Evolutionary conservation across 257 asterid genomes (phyloP), one percentile per base, ranked within the genome.

Genomic region (Solanum arcanum): DNA sequence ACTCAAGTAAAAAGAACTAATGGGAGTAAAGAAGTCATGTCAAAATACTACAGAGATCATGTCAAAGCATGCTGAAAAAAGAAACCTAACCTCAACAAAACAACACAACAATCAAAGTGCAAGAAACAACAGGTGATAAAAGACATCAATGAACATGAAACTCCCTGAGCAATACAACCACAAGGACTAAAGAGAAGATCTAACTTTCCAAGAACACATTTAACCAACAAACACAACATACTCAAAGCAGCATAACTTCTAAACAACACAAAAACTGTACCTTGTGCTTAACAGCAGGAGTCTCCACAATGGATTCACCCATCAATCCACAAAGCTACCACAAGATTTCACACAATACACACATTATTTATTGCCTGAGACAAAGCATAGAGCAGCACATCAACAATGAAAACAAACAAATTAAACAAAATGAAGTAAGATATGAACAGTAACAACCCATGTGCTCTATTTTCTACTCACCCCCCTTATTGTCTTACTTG

Each of bases 221-320:
- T 46, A 29, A 85, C 75, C 59, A 89, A 44, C 11, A 60, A 59
- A 69, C 86, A 80, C 47, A 69, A 62, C 69, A 81, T 23, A 47
- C 27, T 23, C 85, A 74, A 49, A 44, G 81, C 68, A 77, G 70
- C 86, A 85, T 60, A 87, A 87, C 59, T 31, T 20, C 21, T 6
- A 88, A 66, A 70, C 88, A 78, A n/a, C 83, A 89, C 73, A 78
- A 80, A 85, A 35, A 10, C 14, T 42, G 89, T 87, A 94, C 94
- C 94, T 91, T 92, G 18, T 88, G 90, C 77, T 88, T 93, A 75
- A 85, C 47, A 85, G 56, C 70, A 66, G 87, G 89, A 33, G 89
- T 86, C 62, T 89, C 92, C 84, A 90, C 91, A 69, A 91, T 84
- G 84, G 95, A 92, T 90, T 94, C 94, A 81, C 92, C 93, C 92